Evolutionary conservation across 495 filamentous ascomycete genomes (phyloP).

Genomic region (Penicillium argentinense): DNA sequence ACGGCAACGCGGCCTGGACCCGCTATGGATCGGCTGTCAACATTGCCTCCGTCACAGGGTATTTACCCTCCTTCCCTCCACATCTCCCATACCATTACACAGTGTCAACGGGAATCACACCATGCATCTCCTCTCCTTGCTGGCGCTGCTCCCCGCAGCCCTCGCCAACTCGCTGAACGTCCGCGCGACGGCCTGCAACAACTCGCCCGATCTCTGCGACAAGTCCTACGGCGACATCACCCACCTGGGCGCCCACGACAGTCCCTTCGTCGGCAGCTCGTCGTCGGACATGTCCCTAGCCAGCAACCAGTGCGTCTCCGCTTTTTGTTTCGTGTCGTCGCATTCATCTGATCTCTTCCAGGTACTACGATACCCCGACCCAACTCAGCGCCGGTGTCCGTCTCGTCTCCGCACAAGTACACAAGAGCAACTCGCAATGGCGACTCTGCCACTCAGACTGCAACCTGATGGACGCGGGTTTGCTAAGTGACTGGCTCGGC

Average conservation of each 20-base stretch:
- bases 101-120: slow-evolving; percentile 5
- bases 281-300: slow-evolving; percentile 52
- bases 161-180: slow-evolving; percentile 29
- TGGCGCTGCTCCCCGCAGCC: slow-evolving; percentile 33
- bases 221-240: slow-evolving; percentile 62
- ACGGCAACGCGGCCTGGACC: slow-evolving; percentile 36
- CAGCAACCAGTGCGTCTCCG: slow-evolving; percentile 60
- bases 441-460: slow-evolving; percentile 68
- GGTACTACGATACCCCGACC: slow-evolving; percentile 67
- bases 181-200: slow-evolving; percentile 57
- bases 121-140: slow-evolving; percentile 33
- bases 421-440: slow-evolving; percentile 56
- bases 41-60: slow-evolving; percentile 17
- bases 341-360: slow-evolving; percentile 12
- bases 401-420: slow-evolving; percentile 70
- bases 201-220: slow-evolving; percentile 58
- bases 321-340: background rate
- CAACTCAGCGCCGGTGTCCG: slow-evolving; percentile 71
- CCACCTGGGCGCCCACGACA: slow-evolving; percentile 64
- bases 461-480: slow-evolving; percentile 63
- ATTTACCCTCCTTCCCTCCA: slow-evolving; percentile 1
- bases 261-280: slow-evolving; percentile 55
- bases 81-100: background rate
- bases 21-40: slow-evolving; percentile 16
- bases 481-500: slow-evolving; percentile 59